Conservation (phyloP, 495 filamentous ascomycete genomes). For the Lasiosphaeria hispida region DNA sequence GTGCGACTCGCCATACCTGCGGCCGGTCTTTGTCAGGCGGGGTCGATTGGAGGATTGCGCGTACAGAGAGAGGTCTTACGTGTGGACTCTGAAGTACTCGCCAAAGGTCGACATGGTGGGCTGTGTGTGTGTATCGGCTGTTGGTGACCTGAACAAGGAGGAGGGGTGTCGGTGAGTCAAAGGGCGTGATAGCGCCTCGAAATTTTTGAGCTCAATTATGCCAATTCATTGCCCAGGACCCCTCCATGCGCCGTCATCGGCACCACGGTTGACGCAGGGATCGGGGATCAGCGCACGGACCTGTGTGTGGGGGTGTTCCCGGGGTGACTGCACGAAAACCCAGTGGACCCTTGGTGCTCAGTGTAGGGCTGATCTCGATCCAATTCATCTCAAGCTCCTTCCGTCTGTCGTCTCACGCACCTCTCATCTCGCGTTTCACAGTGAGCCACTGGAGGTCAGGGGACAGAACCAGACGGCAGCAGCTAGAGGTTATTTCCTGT, state of each 20-base stretch:
- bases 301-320: background rate
- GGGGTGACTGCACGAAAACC: background rate
- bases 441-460: no score
- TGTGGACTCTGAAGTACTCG: constrained; percentile 77
- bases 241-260: constrained; percentile 26
- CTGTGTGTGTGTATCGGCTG: background rate
- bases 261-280: constrained; percentile 12
- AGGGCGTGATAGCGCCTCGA: background rate
- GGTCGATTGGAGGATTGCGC: background rate
- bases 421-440: no score
- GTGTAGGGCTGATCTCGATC: no score
- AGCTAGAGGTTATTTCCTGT: no score
- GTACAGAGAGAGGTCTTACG: constrained; percentile 59
- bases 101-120: constrained; percentile 86
- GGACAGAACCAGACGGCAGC: no score
- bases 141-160: background rate
- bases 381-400: no score
- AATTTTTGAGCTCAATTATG: constrained; percentile 4
- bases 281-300: background rate
- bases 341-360: no score
- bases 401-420: no score
- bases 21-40: constrained; percentile 13
- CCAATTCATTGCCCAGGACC: constrained; percentile 10
- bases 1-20: constrained; percentile 85
- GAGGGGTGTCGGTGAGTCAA: constrained; percentile 11